phyloP scores from a whole-genome alignment of 2,329 filamentous ascomycete genomes.

The Cadophora sp. region DNA sequence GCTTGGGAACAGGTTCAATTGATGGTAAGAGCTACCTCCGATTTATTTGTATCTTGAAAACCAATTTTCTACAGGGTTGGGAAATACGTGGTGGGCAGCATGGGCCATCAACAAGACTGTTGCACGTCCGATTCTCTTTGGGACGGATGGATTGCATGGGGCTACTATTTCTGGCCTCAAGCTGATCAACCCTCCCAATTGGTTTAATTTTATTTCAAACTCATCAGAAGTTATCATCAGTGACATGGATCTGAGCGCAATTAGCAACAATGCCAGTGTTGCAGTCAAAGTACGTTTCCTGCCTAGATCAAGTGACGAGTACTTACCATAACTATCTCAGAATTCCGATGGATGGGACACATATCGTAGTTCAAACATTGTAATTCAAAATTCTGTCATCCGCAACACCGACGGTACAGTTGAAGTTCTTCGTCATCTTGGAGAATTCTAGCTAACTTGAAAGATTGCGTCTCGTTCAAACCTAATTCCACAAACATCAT shows the following conservation, averaged over 20 bases:
- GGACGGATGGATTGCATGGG: conserved; percentile 56
- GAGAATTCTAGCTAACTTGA: conserved; percentile 1
- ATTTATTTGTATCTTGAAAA: too few relatives aligned
- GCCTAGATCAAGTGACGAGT: too few relatives aligned
- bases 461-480: conserved; percentile 16
- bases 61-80: too few relatives aligned
- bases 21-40: too few relatives aligned
- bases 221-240: too few relatives aligned
- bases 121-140: conserved; percentile 60
- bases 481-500: conserved; percentile 54
- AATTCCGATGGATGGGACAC: conserved; percentile 15
- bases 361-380: conserved; percentile 15
- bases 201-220: too few relatives aligned
- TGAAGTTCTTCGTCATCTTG: too few relatives aligned
- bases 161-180: conserved; percentile 58
- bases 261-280: too few relatives aligned
- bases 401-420: conserved; percentile 7
- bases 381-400: conserved; percentile 10
- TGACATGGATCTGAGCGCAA: too few relatives aligned
- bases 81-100: too few relatives aligned
- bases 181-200: conserved; percentile 62
- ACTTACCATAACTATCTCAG: conserved; percentile 44
- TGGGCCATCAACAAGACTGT: conserved; percentile 57
- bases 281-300: too few relatives aligned
- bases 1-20: conserved; percentile 59